Evolutionary conservation across 305 asterid genomes (phyloP), one percentile per base, ranked within the genome.

Genomic region (Ajuga reptans): DNA sequence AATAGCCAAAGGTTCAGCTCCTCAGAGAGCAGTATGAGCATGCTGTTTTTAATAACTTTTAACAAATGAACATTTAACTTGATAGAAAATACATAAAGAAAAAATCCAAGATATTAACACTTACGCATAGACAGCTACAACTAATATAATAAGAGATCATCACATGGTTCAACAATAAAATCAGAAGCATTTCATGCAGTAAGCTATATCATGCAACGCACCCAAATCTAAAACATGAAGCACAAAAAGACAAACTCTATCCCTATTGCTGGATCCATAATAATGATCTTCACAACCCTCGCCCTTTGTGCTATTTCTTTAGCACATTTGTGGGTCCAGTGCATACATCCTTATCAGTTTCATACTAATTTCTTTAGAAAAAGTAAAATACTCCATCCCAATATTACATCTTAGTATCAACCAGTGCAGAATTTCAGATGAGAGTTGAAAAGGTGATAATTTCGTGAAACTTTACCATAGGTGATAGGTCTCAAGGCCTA

Each of bases 1-100:
- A 73, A 49, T 62, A 68, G 63, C 9, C 61, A 65, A 34, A 57
- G 52, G 58, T 61, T 45, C 64, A 68, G 52, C 61, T 60, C 43
- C 57, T 24, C 11, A 27, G 16, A 68, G 66, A 51, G 64, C 36
- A 45, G 45, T 39, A 36, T 6, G 39, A 42, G 52, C 56, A 60
- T 11, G 10, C 52, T 34, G 67, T 10, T 21, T 66, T 56, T 55
- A 36, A 46, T 45, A 57, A 37, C 17, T 7, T 39, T 62, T 8
- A 9, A 34, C 11, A 21, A 39, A 43, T 24, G 14, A 33, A 10
- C 54, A 64, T 39, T 36, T 14, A 49, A 57, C 64, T 56, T 56
- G n/a, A 42, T 21, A 37, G 11, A n/a, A 64, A 68, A 63, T 61
- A 37, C 56, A 69, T 52, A 50, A 45, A 64, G 70, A 33, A 49